These are phyloP conservation scores for Quercus berberidifolia DNA, from an alignment of 306 rosid species.

Conservation along the genomic window DNA sequence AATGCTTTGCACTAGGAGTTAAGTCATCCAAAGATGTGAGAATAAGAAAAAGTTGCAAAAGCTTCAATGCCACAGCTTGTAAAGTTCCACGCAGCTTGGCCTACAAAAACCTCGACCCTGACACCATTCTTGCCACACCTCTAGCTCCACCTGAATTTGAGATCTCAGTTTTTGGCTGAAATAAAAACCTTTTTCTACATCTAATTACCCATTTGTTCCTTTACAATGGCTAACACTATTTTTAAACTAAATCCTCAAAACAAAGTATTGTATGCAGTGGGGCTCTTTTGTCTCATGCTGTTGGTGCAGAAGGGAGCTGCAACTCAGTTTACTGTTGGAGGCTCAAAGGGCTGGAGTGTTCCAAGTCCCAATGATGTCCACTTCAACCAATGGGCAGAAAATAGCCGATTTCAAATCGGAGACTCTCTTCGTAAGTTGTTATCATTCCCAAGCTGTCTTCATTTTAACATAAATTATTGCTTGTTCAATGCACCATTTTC, in stretches of 20 bases:
- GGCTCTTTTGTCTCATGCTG: slow-evolving; percentile 41
- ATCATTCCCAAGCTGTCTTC: not conserved
- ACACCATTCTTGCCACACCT: slow-evolving; percentile 31
- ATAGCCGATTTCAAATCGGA: slow-evolving; percentile 66
- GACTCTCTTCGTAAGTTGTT: slow-evolving; percentile 64
- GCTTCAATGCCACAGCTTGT: slow-evolving; percentile 57
- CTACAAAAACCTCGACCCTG: slow-evolving; percentile 59
- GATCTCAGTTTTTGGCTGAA: slow-evolving; percentile 18
- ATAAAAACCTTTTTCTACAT: not conserved
- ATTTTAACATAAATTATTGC: not conserved
- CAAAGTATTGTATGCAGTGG: slow-evolving; percentile 28
- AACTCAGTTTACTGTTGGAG: slow-evolving; percentile 54
- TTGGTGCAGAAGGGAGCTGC: slow-evolving; percentile 52
- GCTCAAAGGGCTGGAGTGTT: slow-evolving; percentile 65
- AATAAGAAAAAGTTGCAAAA: slow-evolving; percentile 55
- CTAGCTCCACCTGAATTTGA: slow-evolving; percentile 8
- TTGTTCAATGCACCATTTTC: not conserved
- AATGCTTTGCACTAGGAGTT: slow-evolving; percentile 73
- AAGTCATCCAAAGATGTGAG: slow-evolving; percentile 52
- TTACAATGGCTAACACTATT: slow-evolving; percentile 44
- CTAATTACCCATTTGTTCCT: not conserved
- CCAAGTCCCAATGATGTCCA: slow-evolving; percentile 48
- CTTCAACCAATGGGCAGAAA: slow-evolving; percentile 80
- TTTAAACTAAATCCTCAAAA: slow-evolving; percentile 9
- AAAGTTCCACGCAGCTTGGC: slow-evolving; percentile 38